A percentile compares a stretch with the other conserved stretches of the same genome.
Evolutionary conservation across 768 basidiomycete species (phyloP).

Genomic region (Rhodotorula sphaerocarpa): DNA sequence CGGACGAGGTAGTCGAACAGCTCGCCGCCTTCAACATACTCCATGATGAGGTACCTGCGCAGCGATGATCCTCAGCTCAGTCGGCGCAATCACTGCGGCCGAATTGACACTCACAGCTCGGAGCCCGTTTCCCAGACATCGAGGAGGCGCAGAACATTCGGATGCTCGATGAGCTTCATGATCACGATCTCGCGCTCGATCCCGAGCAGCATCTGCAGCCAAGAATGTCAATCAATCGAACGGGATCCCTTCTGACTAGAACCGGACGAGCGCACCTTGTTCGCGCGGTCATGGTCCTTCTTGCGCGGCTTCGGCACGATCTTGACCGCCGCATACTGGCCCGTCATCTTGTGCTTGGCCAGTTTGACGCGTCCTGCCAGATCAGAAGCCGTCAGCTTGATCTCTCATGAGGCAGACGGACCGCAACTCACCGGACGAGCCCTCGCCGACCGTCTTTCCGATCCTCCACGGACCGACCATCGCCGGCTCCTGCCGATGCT

Average conservation of each 20-base stretch:
- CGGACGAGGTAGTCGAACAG: slow-evolving; percentile 94
- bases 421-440: slow-evolving; percentile 59
- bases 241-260: too few species aligned
- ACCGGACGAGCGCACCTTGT: slow-evolving; percentile 32
- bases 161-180: slow-evolving; percentile 99
- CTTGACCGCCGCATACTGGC: slow-evolving; percentile 90
- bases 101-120: slow-evolving; percentile 52
- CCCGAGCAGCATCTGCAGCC: slow-evolving; percentile 56
- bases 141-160: slow-evolving; percentile 88
- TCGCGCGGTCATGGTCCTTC: slow-evolving; percentile 46
- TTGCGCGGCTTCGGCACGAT: slow-evolving; percentile 73
- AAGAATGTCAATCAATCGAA: too few species aligned
- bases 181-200: slow-evolving; percentile 93
- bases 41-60: slow-evolving; percentile 69
- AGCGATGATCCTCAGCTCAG: not conserved
- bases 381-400: not conserved
- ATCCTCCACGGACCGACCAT: slow-evolving; percentile 85
- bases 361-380: slow-evolving; percentile 73
- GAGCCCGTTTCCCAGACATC: slow-evolving; percentile 90
- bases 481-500: slow-evolving; percentile 56
- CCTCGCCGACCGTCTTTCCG: slow-evolving; percentile 88
- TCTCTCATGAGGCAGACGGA: too few species aligned
- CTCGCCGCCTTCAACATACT: slow-evolving; percentile 93
- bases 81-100: not conserved
- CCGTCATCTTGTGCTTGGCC: slow-evolving; percentile 72